Percentiles rank a stretch among this genome's conserved stretches.
phyloP scores from a whole-genome alignment of 2,329 filamentous ascomycete genomes.

The Aureobasidium musti region DNA sequence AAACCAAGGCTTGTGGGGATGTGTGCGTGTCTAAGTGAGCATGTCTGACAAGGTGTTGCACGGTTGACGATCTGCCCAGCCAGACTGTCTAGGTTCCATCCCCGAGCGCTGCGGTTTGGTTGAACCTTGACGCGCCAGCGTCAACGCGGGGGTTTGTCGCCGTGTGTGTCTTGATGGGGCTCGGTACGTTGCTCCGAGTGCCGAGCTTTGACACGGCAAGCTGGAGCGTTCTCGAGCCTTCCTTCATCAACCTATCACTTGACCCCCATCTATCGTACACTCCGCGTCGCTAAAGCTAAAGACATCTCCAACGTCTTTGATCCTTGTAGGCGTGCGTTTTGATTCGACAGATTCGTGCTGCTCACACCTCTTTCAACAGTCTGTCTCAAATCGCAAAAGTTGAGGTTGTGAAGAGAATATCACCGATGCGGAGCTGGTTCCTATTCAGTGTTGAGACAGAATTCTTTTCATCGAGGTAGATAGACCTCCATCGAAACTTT shows the following conservation, averaged over 20 bases:
- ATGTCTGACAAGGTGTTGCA: slow-evolving; percentile 17
- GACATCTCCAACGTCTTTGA: background rate
- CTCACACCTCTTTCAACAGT: background rate
- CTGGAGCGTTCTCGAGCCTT: slow-evolving; percentile 11
- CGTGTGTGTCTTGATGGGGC: background rate
- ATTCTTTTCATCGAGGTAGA: background rate
- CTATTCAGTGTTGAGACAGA: background rate
- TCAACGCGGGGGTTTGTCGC: slow-evolving; percentile 15
- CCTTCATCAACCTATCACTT: slow-evolving; percentile 18
- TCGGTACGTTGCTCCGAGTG: background rate
- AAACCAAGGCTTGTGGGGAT: slow-evolving; percentile 5
- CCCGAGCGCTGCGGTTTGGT: slow-evolving; percentile 20
- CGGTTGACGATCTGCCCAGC: slow-evolving; percentile 13
- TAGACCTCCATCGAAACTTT: background rate
- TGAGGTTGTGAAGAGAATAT: background rate
- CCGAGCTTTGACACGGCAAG: slow-evolving; percentile 10
- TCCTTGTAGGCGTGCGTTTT: background rate
- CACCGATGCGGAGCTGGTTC: background rate
- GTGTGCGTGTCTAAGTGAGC: slow-evolving; percentile 2
- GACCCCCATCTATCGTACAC: background rate
- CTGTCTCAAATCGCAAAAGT: slow-evolving; percentile 4
- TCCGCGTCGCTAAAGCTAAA: slow-evolving; percentile 17
- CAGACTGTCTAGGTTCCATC: slow-evolving; percentile 12
- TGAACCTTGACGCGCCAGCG: slow-evolving; percentile 13
- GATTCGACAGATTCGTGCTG: background rate